These are phyloP conservation scores for Cladobotryum protrusum DNA, from an alignment of 2,329 filamentous ascomycete species.

Conservation along the genomic window DNA sequence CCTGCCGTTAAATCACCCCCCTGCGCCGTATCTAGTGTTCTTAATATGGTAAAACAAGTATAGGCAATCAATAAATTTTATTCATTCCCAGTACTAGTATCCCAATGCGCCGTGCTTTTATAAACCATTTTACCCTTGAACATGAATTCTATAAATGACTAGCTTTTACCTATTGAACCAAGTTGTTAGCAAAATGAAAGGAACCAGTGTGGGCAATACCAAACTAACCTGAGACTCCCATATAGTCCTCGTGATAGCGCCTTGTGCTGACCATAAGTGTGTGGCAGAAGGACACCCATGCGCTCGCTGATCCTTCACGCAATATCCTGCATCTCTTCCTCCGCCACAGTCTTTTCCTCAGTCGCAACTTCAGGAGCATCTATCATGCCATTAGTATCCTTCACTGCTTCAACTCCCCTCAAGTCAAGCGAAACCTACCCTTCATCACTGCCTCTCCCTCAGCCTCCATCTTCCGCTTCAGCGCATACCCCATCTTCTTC, in stretches of 20 bases:
- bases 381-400: constrained; percentile 4
- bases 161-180: neutral
- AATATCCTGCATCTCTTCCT: constrained; percentile 18
- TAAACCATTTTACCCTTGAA: neutral
- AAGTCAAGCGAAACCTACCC: constrained; percentile 25
- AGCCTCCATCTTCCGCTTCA: constrained; percentile 46
- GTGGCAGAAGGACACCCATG: neutral
- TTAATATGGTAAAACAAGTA: no score
- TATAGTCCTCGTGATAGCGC: neutral
- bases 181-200: neutral
- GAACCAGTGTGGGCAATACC: no score
- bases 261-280: neutral
- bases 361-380: constrained; percentile 14
- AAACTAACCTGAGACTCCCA: neutral
- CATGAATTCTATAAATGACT: neutral
- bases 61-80: neutral
- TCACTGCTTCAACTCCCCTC: neutral
- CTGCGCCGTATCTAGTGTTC: no score
- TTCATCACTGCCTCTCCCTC: constrained; percentile 46
- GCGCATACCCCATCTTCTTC: constrained; percentile 45
- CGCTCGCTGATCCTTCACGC: constrained; percentile 7
- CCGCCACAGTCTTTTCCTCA: constrained; percentile 9
- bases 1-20: no score
- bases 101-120: neutral
- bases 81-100: neutral